Conservation (phyloP, 768 basidiomycete genomes). For the Macrolepiota albuminosa region DNA sequence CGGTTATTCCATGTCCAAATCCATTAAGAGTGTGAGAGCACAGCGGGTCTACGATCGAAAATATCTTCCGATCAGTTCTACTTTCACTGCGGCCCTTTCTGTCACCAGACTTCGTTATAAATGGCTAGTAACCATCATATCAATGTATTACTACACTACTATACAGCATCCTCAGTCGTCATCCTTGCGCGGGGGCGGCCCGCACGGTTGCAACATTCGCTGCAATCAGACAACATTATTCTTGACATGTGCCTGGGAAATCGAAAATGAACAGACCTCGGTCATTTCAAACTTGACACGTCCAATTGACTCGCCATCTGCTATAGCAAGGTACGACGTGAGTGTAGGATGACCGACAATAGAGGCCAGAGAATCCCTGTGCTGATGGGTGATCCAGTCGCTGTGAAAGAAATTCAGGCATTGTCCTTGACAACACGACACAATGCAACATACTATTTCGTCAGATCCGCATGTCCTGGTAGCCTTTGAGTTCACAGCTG, state of each 20-base stretch:
- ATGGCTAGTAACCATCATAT: background rate
- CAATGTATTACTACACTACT: slow-evolving; percentile 3
- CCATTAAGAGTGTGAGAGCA: slow-evolving; percentile 8
- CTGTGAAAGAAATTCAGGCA: slow-evolving; percentile 35
- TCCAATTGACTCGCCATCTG: slow-evolving; percentile 91
- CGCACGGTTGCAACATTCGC: slow-evolving; percentile 95
- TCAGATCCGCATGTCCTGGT: slow-evolving; percentile 90
- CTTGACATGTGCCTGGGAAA: slow-evolving; percentile 4
- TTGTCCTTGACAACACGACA: slow-evolving; percentile 5
- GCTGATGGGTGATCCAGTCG: slow-evolving; percentile 97
- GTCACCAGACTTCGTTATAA: slow-evolving; percentile 8
- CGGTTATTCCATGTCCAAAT: slow-evolving; percentile 10
- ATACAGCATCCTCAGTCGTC: slow-evolving; percentile 47
- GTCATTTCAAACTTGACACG: slow-evolving; percentile 91
- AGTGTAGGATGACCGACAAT: slow-evolving; percentile 90
- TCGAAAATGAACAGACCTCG: slow-evolving; percentile 53
- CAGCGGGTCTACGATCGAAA: background rate
- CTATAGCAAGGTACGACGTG: slow-evolving; percentile 83
- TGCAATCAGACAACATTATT: slow-evolving; percentile 24
- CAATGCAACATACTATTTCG: slow-evolving; percentile 74
- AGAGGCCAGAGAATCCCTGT: slow-evolving; percentile 90
- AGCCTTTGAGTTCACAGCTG: slow-evolving; percentile 4
- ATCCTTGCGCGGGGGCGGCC: slow-evolving; percentile 86
- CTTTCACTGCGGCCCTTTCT: slow-evolving; percentile 4
- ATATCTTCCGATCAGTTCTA: slow-evolving; percentile 11